Percentiles rank a stretch among this genome's conserved stretches.
These are phyloP conservation scores for Penicillium verrucosum DNA, from an alignment of 2,329 filamentous ascomycete genomes.

Conservation along the genomic window DNA sequence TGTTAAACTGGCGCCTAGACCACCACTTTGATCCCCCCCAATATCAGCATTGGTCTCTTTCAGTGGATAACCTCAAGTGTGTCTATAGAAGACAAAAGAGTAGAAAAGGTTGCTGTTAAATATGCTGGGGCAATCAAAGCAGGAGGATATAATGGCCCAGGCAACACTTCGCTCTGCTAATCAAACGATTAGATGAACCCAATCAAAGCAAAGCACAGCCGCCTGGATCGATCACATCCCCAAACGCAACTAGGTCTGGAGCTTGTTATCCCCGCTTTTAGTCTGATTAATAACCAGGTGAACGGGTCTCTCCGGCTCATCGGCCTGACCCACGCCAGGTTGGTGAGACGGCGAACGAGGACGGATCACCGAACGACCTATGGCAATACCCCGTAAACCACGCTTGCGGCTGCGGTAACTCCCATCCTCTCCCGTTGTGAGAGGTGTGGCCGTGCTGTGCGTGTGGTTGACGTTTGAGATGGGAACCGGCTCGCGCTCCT, in stretches of 20 bases:
- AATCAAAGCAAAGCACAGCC: background rate
- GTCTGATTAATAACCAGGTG: slow-evolving; percentile 24
- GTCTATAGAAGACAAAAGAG: background rate
- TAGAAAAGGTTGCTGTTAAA: background rate
- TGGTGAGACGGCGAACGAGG: slow-evolving; percentile 16
- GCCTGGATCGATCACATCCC: background rate
- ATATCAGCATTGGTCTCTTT: background rate
- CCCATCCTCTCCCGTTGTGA: slow-evolving; percentile 3
- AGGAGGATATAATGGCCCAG: background rate
- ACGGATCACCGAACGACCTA: slow-evolving; percentile 27
- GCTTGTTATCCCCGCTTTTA: background rate
- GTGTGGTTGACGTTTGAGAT: slow-evolving; percentile 28
- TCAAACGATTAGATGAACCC: background rate
- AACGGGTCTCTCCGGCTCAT: slow-evolving; percentile 36
- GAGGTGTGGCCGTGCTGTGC: slow-evolving; percentile 35
- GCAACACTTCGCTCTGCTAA: background rate
- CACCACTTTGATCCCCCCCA: background rate
- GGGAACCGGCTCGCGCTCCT: slow-evolving; percentile 30
- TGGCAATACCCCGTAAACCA: slow-evolving; percentile 21
- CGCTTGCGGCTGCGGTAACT: slow-evolving; percentile 29
- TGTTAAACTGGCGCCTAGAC: too few relatives aligned
- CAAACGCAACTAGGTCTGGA: background rate
- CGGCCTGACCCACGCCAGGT: slow-evolving; percentile 20
- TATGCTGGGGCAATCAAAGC: background rate
- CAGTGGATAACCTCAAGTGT: background rate